phyloP scores from a whole-genome alignment of 768 basidiomycete genomes.

The Lactifluus rugatus region DNA sequence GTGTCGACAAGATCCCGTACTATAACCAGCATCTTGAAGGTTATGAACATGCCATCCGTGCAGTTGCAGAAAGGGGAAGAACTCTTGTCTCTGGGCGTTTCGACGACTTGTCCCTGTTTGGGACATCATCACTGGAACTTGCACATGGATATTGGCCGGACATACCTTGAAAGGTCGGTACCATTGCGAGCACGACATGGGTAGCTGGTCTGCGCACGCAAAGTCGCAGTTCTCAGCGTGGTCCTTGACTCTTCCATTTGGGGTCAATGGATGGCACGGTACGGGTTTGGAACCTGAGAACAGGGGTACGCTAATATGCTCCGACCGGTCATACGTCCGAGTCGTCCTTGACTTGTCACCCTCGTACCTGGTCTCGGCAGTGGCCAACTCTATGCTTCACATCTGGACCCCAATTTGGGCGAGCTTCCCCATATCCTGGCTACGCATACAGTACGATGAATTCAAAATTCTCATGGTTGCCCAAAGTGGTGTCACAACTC shows the following conservation, averaged over 20 bases:
- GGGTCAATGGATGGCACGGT: conserved; percentile 99
- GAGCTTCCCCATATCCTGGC: conserved; percentile 72
- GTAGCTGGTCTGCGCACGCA: conserved; percentile 7
- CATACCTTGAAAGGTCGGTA: conserved; percentile 83
- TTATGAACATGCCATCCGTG: conserved; percentile 86
- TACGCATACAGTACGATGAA: conserved; percentile 94
- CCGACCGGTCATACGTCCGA: conserved; percentile 90
- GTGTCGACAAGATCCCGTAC: conserved; percentile 75
- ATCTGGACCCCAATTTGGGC: conserved; percentile 85
- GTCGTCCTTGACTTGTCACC: conserved; percentile 90
- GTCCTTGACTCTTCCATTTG: conserved; percentile 79
- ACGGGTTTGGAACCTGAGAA: conserved; percentile 84
- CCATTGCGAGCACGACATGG: background rate
- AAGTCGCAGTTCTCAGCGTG: conserved; percentile 79
- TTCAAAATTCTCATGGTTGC: conserved; percentile 94
- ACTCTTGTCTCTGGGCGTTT: conserved; percentile 92
- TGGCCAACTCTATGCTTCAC: conserved; percentile 89
- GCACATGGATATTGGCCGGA: conserved; percentile 71
- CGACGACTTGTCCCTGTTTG: conserved; percentile 96
- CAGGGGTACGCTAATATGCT: conserved; percentile 68
- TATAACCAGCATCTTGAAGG: conserved; percentile 78
- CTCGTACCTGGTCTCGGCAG: conserved; percentile 87
- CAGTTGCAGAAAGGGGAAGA: conserved; percentile 85
- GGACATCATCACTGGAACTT: conserved; percentile 80
- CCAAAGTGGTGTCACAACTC: too few species aligned